These are phyloP conservation scores for Azolla pinnata DNA, from an alignment of 75 land plant species.

Conservation along the genomic window DNA sequence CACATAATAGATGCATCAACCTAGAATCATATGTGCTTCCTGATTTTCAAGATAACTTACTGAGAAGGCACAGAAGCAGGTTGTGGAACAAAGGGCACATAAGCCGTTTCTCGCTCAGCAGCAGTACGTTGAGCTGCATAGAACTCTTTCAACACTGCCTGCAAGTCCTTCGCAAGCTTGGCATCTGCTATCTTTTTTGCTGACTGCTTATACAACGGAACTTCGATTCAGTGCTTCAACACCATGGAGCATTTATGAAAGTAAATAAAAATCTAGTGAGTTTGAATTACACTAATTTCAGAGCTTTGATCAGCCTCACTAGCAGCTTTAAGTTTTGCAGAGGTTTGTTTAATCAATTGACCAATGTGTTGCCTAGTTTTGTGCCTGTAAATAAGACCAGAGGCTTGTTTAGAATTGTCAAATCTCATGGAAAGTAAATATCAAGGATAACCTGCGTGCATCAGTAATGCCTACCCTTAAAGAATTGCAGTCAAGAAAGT, in stretches of 20 bases:
- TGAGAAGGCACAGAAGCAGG: too few relatives aligned
- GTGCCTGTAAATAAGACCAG: conserved; percentile 49
- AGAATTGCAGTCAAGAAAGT: too few relatives aligned
- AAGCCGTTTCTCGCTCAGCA: conserved; percentile 69
- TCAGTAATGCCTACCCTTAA: too few relatives aligned
- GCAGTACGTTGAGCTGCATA: conserved; percentile 73
- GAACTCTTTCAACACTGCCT: conserved; percentile 68
- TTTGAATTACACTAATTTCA: conserved; percentile 24
- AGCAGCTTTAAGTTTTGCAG: conserved; percentile 49
- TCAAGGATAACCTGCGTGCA: too few relatives aligned
- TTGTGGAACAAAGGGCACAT: conserved; percentile 58
- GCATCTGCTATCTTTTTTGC: conserved; percentile 71
- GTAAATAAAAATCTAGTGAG: neutral
- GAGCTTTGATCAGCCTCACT: conserved; percentile 36
- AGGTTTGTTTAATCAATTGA: conserved; percentile 55
- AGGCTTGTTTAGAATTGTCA: neutral
- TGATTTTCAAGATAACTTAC: too few relatives aligned
- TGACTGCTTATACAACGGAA: conserved; percentile 32
- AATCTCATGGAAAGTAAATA: neutral
- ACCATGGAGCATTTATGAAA: neutral
- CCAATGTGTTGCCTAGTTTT: conserved; percentile 42
- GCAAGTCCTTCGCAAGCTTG: conserved; percentile 90
- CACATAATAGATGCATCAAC: too few relatives aligned
- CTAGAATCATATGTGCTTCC: too few relatives aligned
- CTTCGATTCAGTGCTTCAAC: neutral